Percentiles rank a stretch among this genome's conserved stretches.
These are phyloP conservation scores for Aspergillus sp. DNA, from an alignment of 2,329 filamentous ascomycete species.

Conservation along the genomic window DNA sequence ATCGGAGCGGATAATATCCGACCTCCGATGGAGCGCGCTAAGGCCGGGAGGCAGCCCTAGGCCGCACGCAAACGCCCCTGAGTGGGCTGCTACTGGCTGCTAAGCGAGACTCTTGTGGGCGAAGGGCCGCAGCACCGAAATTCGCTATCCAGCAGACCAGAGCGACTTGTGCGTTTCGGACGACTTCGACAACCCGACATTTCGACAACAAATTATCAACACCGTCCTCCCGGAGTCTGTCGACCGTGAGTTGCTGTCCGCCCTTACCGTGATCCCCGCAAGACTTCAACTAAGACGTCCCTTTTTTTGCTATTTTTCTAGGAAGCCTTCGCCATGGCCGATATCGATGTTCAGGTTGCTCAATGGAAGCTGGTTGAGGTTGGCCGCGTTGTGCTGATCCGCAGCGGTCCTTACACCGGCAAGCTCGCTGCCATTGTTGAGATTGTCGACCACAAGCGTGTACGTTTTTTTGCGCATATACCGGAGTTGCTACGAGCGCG, in stretches of 20 bases:
- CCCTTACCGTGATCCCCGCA: slow-evolving; percentile 16
- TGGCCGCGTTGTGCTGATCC: slow-evolving; percentile 93
- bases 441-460: slow-evolving; percentile 99
- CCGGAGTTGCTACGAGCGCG: slow-evolving; percentile 10
- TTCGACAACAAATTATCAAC: slow-evolving; percentile 44
- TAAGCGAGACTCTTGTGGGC: slow-evolving; percentile 47
- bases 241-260: slow-evolving; percentile 42
- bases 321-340: slow-evolving; percentile 73
- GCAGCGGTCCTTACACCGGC: slow-evolving; percentile 76
- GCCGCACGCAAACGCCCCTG: slow-evolving; percentile 25
- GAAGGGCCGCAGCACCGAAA: slow-evolving; percentile 37
- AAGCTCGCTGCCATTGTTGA: slow-evolving; percentile 93
- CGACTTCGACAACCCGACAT: slow-evolving; percentile 42
- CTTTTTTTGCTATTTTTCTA: slow-evolving; percentile 37
- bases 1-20: slow-evolving; percentile 28
- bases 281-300: slow-evolving; percentile 28
- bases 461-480: slow-evolving; percentile 61
- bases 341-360: slow-evolving; percentile 77
- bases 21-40: slow-evolving; percentile 13
- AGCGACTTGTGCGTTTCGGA: slow-evolving; percentile 36
- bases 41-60: slow-evolving; percentile 38
- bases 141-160: slow-evolving; percentile 32
- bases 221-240: slow-evolving; percentile 39
- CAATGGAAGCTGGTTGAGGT: slow-evolving; percentile 97
- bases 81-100: slow-evolving; percentile 34